A percentile compares a stretch with the other conserved stretches of the same genome.
These are phyloP conservation scores for Bonia amplexicaulis DNA, from an alignment of 176 grass and related monocot species.

Conservation along the genomic window DNA sequence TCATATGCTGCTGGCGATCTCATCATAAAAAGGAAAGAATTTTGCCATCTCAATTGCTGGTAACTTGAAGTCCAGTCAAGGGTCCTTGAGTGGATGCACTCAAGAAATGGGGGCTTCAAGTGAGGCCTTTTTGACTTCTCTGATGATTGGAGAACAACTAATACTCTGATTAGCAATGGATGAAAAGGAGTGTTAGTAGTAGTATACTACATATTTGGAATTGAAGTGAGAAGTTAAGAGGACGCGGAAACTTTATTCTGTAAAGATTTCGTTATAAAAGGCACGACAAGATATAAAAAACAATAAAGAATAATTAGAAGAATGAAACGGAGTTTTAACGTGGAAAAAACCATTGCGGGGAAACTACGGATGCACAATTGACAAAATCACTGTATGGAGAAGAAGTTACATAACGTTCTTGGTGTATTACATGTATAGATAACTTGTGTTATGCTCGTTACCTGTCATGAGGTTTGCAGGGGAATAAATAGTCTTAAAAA, in stretches of 20 bases:
- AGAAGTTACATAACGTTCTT: too few relatives aligned
- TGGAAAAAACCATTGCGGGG: too few relatives aligned
- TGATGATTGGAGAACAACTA: constrained; percentile 19
- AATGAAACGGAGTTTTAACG: too few relatives aligned
- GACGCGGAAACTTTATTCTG: background rate
- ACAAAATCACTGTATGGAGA: too few relatives aligned
- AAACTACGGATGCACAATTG: too few relatives aligned
- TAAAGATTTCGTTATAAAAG: background rate
- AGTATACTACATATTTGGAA: background rate
- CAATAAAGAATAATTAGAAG: too few relatives aligned
- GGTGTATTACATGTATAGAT: too few relatives aligned
- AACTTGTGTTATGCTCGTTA: too few relatives aligned
- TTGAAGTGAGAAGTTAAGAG: background rate
- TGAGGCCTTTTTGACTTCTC: constrained; percentile 31
- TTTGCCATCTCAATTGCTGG: background rate
- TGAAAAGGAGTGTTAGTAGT: background rate
- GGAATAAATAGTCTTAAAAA: too few relatives aligned
- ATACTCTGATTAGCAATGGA: background rate
- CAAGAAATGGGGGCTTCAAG: constrained; percentile 29
- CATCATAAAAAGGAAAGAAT: constrained; percentile 8
- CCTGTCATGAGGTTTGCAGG: too few relatives aligned
- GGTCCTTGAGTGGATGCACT: background rate
- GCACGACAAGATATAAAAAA: too few relatives aligned
- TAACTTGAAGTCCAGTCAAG: constrained; percentile 12
- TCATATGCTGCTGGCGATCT: constrained; percentile 18